Conservation (phyloP, 805 yeast species). For the Cyberlindnera maritima region DNA sequence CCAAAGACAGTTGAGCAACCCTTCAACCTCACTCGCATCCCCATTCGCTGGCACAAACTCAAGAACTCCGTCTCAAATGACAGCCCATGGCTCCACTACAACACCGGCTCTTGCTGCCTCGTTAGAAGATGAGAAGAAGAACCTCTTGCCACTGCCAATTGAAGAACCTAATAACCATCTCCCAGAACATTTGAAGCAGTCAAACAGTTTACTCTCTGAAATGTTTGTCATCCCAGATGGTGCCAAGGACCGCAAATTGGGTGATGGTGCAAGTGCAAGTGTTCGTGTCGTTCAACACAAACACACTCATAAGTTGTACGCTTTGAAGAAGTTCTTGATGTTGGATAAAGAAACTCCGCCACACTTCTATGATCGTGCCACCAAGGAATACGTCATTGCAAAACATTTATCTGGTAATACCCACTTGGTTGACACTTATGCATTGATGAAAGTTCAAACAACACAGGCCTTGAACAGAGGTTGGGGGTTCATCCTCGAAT, state of each 20-base stretch:
- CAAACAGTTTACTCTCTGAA: slow-evolving; percentile 45
- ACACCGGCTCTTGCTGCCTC: slow-evolving; percentile 3
- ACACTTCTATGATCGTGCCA: slow-evolving; percentile 61
- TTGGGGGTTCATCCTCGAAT: slow-evolving; percentile 76
- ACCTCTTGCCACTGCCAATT: slow-evolving; percentile 58
- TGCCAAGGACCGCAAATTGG: slow-evolving; percentile 48
- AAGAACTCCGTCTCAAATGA: slow-evolving; percentile 31
- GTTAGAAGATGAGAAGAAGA: slow-evolving; percentile 38
- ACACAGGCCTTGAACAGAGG: slow-evolving; percentile 54
- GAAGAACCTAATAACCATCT: slow-evolving; percentile 63
- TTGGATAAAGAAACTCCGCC: slow-evolving; percentile 60
- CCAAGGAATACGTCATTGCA: slow-evolving; percentile 62
- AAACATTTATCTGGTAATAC: slow-evolving; percentile 50
- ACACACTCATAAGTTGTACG: slow-evolving; percentile 44
- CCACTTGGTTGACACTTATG: slow-evolving; percentile 58
- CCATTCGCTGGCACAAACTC: slow-evolving; percentile 21
- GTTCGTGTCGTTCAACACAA: slow-evolving; percentile 49
- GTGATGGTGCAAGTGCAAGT: slow-evolving; percentile 71
- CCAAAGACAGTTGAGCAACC: neutral
- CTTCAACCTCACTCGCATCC: neutral
- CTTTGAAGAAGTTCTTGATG: slow-evolving; percentile 62
- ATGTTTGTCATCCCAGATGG: slow-evolving; percentile 47
- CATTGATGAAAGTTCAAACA: slow-evolving; percentile 55
- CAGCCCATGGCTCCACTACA: slow-evolving; percentile 9
- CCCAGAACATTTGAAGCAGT: slow-evolving; percentile 52